Percentiles rank a stretch among this genome's conserved stretches.
phyloP scores from a whole-genome alignment of 2,329 filamentous ascomycete species.

The Phoma sp. region DNA sequence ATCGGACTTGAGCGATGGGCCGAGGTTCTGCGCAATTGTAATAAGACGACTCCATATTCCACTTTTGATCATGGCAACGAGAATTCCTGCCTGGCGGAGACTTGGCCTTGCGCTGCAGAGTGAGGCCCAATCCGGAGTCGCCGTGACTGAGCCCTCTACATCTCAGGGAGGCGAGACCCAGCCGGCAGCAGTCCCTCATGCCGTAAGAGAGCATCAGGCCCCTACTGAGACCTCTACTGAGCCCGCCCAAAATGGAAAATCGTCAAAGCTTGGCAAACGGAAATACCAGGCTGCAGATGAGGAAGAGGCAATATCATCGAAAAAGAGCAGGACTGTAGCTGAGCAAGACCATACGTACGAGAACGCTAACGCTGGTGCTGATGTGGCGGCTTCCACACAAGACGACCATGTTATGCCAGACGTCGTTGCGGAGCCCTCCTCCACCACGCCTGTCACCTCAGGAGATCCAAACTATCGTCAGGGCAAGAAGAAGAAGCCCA shows the following conservation, averaged over 20 bases:
- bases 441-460: conserved; percentile 27
- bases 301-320: conserved; percentile 23
- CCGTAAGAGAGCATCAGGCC: conserved; percentile 11
- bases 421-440: conserved; percentile 6
- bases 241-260: conserved; percentile 31
- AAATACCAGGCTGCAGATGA: conserved; percentile 42
- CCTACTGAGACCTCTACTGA: conserved; percentile 20
- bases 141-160: conserved; percentile 28
- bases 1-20: conserved; percentile 45
- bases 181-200: conserved; percentile 12
- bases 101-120: conserved; percentile 66
- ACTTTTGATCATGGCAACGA: conserved; percentile 39
- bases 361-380: background rate
- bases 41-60: conserved; percentile 33
- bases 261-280: conserved; percentile 45
- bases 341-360: background rate
- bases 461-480: conserved; percentile 46
- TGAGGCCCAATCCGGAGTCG: conserved; percentile 48
- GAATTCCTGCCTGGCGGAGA: conserved; percentile 64
- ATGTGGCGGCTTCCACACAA: conserved; percentile 3
- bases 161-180: conserved; percentile 19
- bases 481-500: conserved; percentile 24
- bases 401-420: conserved; percentile 17
- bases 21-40: conserved; percentile 26
- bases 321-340: conserved; percentile 16